These are phyloP conservation scores for Didymosphaeria variabile DNA, from an alignment of 2,329 filamentous ascomycete species.

Conservation along the genomic window DNA sequence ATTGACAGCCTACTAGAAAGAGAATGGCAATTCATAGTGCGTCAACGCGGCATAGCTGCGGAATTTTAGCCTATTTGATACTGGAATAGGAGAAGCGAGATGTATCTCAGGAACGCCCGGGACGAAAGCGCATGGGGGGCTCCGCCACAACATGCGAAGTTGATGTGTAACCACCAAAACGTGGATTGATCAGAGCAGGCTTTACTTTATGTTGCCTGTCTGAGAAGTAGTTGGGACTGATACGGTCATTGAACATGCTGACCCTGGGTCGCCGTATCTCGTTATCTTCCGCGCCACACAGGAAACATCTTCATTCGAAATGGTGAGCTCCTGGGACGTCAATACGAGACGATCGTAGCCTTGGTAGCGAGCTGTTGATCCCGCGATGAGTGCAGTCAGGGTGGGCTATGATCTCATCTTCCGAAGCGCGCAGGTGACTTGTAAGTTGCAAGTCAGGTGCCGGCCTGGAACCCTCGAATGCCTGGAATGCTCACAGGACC, in stretches of 20 bases:
- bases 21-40: neutral
- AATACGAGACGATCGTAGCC: neutral
- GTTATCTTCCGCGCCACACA: too few relatives aligned
- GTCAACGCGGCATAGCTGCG: neutral
- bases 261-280: too few relatives aligned
- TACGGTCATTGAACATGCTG: too few relatives aligned
- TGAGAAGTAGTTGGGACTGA: neutral
- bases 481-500: conserved; percentile 1
- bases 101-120: neutral
- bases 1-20: neutral
- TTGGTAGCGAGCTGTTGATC: neutral
- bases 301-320: too few relatives aligned
- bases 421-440: neutral
- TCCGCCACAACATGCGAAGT: neutral
- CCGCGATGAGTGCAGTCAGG: neutral
- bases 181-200: neutral
- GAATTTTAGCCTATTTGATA: conserved; percentile 11
- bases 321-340: neutral
- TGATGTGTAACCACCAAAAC: neutral
- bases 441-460: conserved; percentile 4
- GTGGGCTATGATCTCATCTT: neutral
- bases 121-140: neutral
- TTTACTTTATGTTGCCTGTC: neutral
- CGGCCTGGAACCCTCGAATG: neutral
- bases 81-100: neutral